Base-by-base conservation (phyloP, 306 rosid species). In the Lablab purpureus region DNA sequence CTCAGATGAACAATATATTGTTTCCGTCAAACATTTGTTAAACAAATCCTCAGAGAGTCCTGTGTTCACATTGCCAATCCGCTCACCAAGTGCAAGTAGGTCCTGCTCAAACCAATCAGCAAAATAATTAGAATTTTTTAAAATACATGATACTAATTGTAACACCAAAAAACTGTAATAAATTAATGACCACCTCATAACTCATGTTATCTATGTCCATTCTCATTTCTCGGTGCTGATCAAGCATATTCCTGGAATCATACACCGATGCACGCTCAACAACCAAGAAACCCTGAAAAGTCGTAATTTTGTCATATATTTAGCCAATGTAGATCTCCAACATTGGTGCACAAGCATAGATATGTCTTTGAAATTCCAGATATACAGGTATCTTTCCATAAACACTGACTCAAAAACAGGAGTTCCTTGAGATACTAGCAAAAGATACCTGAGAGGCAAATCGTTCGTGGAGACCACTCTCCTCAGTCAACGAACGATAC, bases 151-250 rank as follows among this genome's bases (percentile, higher is more conserved):
- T 19, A 28, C 21, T 50, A 59, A n/a, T 18, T 71, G 23, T 56
- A 46, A 56, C 77, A 67, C 49, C 25, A 43, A 25, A 40, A 70
- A 79, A 46, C 52, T 54, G 17, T 50, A 49, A 52, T 17, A 45
- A 67, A 67, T 54, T 22, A 15, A 76, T 36, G 52, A 77, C 50
- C 71, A 93, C 98, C 97, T 93, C 98, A 23, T 93, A 93, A 79
- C 93, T 83, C 98, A 93, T 85, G 83, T 83, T 89, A 83, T 93
- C 98, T 27, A 88, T 66, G 88, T 93, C 98, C 85, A 93, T 84
- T 81, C 97, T 91, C 98, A 93, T 87, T 14, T 93, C 97, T 79
- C 97, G 90, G 76, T 93, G 98, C 84, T 88, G 94, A 79, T 93
- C 97, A 68, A 77, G 68, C 85, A 83, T 59, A 81, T 46, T 91